Percentiles rank a stretch among this genome's conserved stretches.
Conservation (phyloP, 495 filamentous ascomycete species). For the Talaromyces stipitatus region DNA sequence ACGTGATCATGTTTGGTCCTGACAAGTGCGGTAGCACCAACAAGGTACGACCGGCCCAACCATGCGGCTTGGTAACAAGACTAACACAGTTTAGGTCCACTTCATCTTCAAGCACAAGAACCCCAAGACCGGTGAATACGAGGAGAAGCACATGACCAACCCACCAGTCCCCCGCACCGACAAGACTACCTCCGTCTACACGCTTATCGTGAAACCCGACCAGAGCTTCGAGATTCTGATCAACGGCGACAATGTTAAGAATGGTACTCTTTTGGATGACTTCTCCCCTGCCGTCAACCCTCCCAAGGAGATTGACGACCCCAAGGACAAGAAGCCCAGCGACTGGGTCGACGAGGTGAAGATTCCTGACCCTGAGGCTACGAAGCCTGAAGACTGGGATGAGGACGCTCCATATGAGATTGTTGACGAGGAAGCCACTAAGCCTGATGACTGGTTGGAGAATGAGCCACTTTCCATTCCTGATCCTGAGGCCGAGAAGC, state of each 20-base stretch:
- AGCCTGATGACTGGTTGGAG: constrained; percentile 94
- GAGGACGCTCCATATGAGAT: constrained; percentile 97
- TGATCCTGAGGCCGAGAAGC: constrained; percentile 97
- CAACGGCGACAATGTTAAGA: constrained; percentile 77
- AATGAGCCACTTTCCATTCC: constrained; percentile 78
- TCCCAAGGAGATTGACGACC: constrained; percentile 90
- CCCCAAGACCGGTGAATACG: constrained; percentile 98
- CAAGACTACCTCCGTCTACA: constrained; percentile 92
- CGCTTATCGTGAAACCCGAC: constrained; percentile 89
- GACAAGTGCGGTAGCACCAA: constrained; percentile 99
- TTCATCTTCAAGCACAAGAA: constrained; percentile 99
- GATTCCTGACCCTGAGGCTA: constrained; percentile 88
- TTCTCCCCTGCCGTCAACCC: constrained; percentile 93
- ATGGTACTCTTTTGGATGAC: constrained; percentile 88
- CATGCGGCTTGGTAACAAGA: background rate
- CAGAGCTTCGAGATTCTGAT: constrained; percentile 89
- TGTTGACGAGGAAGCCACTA: constrained; percentile 82
- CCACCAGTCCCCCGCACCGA: constrained; percentile 78
- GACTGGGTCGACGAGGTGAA: constrained; percentile 91
- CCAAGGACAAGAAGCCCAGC: constrained; percentile 88
- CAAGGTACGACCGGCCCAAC: constrained; percentile 52
- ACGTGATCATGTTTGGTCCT: constrained; percentile 99
- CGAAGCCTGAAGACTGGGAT: constrained; percentile 98
- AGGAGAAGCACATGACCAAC: constrained; percentile 95
- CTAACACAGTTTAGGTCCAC: constrained; percentile 57